Conservation (phyloP, 768 basidiomycete genomes). For the Suillus bovinus region DNA sequence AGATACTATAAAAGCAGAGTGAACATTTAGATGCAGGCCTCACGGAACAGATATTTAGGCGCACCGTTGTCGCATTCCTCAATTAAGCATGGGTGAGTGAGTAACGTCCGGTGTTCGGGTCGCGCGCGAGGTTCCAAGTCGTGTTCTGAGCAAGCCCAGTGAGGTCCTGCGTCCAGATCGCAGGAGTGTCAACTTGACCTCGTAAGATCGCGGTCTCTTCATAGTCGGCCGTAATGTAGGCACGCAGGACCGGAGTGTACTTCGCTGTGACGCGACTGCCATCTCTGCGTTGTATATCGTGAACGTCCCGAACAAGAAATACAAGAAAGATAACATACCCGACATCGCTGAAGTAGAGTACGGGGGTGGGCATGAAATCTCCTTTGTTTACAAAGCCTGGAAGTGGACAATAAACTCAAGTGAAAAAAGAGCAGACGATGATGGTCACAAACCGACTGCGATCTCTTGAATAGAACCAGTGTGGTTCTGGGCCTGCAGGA, state of each 20-base stretch:
- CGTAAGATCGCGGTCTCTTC: background rate
- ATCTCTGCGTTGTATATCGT: background rate
- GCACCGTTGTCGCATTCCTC: background rate
- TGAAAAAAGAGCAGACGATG: no score
- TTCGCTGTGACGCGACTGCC: background rate
- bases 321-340: background rate
- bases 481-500: background rate
- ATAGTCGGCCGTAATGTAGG: constrained; percentile 7
- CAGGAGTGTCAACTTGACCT: background rate
- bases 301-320: background rate
- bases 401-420: background rate
- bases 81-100: background rate
- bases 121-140: background rate
- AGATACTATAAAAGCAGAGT: background rate
- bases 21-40: background rate
- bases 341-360: constrained; percentile 3
- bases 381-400: background rate
- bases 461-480: background rate
- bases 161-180: constrained; percentile 4
- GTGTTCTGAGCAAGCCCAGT: background rate
- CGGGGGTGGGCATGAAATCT: background rate
- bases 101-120: background rate
- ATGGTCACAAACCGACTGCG: background rate
- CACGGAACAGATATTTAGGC: background rate
- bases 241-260: constrained; percentile 5